phyloP scores from a whole-genome alignment of 2,329 filamentous ascomycete species.

The Colletotrichum incanum region DNA sequence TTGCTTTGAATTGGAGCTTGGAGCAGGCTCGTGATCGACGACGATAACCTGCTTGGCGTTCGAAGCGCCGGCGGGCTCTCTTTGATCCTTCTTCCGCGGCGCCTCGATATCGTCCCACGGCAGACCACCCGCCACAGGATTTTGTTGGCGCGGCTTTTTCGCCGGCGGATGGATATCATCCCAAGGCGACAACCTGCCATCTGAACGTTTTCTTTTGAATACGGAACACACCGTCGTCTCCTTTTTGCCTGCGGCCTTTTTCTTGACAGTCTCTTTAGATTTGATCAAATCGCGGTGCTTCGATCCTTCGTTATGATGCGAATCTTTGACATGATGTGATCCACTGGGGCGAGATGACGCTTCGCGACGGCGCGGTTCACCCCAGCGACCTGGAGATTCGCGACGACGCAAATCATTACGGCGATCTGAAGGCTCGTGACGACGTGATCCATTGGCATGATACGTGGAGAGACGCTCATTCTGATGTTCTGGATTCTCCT shows the following conservation, averaged over 20 bases:
- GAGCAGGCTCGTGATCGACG: not conserved
- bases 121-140: not conserved
- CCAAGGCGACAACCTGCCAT: slow-evolving; percentile 50
- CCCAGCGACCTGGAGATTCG: not conserved
- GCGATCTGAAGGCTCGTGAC: not conserved
- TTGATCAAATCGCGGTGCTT: not conserved
- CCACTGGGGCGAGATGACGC: not conserved
- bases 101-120: slow-evolving; percentile 16
- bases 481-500: not conserved
- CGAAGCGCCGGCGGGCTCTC: not conserved
- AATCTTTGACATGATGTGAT: not conserved
- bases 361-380: not conserved
- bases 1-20: not conserved
- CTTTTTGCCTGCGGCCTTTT: no score
- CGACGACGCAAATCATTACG: no score
- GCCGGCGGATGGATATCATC: slow-evolving; percentile 43
- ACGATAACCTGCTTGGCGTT: not conserved
- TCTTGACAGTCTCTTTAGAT: not conserved
- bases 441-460: no score
- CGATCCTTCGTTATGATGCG: not conserved
- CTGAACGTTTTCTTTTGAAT: not conserved
- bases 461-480: not conserved
- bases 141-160: slow-evolving; percentile 19
- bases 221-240: not conserved
- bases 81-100: not conserved